phyloP scores from a whole-genome alignment of 2,329 filamentous ascomycete genomes.

The Fusarium pilosicola region DNA sequence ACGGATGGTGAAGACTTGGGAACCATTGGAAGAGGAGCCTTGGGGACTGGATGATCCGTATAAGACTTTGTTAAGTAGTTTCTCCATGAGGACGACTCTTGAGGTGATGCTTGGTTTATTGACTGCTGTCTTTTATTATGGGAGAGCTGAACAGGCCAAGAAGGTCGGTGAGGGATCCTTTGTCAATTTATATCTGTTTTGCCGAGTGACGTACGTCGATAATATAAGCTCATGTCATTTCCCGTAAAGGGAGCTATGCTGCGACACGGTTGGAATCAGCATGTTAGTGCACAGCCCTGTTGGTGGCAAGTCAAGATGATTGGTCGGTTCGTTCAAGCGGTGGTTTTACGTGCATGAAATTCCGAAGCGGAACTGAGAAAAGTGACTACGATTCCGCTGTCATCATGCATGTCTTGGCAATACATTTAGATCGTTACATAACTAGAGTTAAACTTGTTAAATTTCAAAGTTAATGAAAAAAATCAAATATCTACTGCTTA shows the following conservation, averaged over 20 bases:
- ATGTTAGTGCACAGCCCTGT: background rate
- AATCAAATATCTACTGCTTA: too few species aligned
- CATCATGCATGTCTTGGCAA: background rate
- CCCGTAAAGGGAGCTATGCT: background rate
- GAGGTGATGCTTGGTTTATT: background rate
- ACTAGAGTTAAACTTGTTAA: too few species aligned
- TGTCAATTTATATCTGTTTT: background rate
- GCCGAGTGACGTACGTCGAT: too few species aligned
- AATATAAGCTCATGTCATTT: background rate
- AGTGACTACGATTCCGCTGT: background rate
- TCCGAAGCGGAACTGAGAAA: background rate
- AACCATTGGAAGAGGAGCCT: background rate
- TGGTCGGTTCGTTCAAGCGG: background rate
- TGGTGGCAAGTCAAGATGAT: background rate
- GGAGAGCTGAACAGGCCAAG: background rate
- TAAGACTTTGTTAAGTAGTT: slow-evolving; percentile 28
- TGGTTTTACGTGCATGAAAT: background rate
- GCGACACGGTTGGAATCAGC: background rate
- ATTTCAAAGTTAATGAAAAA: too few species aligned
- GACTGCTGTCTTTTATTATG: too few species aligned
- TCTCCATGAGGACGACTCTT: background rate
- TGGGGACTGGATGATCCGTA: slow-evolving; percentile 14
- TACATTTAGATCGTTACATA: background rate
- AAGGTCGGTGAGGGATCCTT: background rate
- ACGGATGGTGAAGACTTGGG: slow-evolving; percentile 23